Evolutionary conservation across 495 filamentous ascomycete genomes (phyloP).

Genomic region (Oidiodendron maius): DNA sequence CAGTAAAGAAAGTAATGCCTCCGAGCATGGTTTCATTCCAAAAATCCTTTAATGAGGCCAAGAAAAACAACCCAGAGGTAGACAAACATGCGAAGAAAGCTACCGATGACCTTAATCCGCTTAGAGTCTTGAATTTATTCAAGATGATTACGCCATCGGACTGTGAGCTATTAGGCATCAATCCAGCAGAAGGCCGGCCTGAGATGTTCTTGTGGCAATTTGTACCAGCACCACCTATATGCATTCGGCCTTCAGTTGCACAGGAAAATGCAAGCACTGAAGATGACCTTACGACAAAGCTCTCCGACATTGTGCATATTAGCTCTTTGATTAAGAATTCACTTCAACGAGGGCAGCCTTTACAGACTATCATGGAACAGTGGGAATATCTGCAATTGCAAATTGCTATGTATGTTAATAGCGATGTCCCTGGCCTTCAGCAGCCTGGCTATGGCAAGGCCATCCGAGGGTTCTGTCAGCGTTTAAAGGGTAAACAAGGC

Average conservation of each 20-base stretch:
- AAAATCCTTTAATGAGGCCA: constrained; percentile 71
- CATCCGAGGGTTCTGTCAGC: constrained; percentile 89
- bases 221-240: constrained; percentile 86
- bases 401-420: constrained; percentile 96
- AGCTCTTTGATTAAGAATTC: constrained; percentile 77
- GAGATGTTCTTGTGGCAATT: constrained; percentile 99
- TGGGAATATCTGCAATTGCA: constrained; percentile 96
- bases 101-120: constrained; percentile 87
- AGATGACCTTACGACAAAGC: constrained; percentile 91
- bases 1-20: constrained; percentile 75
- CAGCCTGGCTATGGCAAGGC: constrained; percentile 66
- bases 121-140: constrained; percentile 85
- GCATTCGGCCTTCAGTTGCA: constrained; percentile 86
- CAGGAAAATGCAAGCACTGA: constrained; percentile 90
- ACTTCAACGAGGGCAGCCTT: constrained; percentile 70
- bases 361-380: constrained; percentile 91
- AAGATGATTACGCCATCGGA: constrained; percentile 77
- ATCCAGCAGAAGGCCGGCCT: constrained; percentile 79
- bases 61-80: constrained; percentile 67
- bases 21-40: constrained; percentile 77
- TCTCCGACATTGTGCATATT: constrained; percentile 88
- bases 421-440: constrained; percentile 86
- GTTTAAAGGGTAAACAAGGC: constrained; percentile 94
- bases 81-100: constrained; percentile 87
- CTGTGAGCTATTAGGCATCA: constrained; percentile 84